These are phyloP conservation scores for Melanogaster broomeanus DNA, from an alignment of 768 basidiomycete species.

Conservation along the genomic window DNA sequence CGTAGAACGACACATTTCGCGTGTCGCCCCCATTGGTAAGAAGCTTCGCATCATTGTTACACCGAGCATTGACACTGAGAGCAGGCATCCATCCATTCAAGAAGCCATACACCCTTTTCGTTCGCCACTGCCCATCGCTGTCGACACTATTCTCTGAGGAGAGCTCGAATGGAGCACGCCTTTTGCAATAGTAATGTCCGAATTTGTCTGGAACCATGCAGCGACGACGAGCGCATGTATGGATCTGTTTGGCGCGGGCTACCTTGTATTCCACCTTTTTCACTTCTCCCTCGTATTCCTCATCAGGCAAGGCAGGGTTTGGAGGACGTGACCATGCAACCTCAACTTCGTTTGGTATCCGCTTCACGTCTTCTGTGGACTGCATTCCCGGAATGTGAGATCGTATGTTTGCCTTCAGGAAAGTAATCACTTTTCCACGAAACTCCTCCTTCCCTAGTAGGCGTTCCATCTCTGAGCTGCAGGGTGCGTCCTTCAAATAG, in stretches of 20 bases:
- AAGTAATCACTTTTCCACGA: conserved; percentile 24
- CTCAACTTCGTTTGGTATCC: conserved; percentile 23
- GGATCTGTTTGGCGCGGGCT: neutral
- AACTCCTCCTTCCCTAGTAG: conserved; percentile 28
- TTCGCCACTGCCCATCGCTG: neutral
- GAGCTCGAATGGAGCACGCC: neutral
- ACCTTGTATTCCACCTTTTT: neutral
- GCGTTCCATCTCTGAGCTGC: conserved; percentile 25
- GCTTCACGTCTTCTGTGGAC: conserved; percentile 18
- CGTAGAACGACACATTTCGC: conserved; percentile 33
- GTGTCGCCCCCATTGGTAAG: conserved; percentile 38
- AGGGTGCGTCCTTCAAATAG: conserved; percentile 45
- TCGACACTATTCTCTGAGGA: neutral
- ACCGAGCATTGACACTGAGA: conserved; percentile 23
- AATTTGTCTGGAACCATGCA: neutral
- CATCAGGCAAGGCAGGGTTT: conserved; percentile 24
- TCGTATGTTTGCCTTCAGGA: conserved; percentile 31
- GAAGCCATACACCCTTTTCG: neutral
- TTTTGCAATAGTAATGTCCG: neutral
- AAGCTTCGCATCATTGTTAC: conserved; percentile 46
- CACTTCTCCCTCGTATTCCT: neutral
- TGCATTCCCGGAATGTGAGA: conserved; percentile 32
- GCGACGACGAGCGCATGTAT: neutral
- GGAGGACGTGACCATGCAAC: conserved; percentile 36
- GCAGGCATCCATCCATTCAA: conserved; percentile 24